Percentiles rank a stretch among this genome's conserved stretches.
Conservation (phyloP, 2,329 filamentous ascomycete genomes). For the Trichophaea hybrida region DNA sequence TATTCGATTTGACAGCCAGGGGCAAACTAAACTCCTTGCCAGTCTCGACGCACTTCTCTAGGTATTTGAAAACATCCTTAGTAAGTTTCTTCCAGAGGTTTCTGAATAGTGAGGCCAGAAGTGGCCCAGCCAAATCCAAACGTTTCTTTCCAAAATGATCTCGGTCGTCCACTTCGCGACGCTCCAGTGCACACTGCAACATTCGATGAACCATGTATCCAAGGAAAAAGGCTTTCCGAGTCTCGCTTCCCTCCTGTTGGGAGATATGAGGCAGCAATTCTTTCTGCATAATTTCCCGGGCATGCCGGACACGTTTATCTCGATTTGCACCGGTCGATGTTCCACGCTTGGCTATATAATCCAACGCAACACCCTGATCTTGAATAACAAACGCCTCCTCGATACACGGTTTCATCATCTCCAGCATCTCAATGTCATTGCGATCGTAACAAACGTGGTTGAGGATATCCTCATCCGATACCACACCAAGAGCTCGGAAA, state of each 20-base stretch:
- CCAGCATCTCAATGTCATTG: constrained; percentile 90
- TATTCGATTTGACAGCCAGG: constrained; percentile 78
- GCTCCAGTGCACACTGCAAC: constrained; percentile 80
- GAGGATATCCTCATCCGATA: constrained; percentile 93
- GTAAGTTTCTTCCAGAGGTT: constrained; percentile 82
- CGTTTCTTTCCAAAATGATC: constrained; percentile 99
- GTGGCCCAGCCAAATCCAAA: constrained; percentile 80
- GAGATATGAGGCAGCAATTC: constrained; percentile 95
- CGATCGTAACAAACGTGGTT: constrained; percentile 96
- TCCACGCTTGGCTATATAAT: constrained; percentile 90
- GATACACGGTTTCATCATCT: constrained; percentile 93
- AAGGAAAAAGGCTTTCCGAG: constrained; percentile 90
- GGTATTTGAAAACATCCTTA: constrained; percentile 76
- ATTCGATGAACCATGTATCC: constrained; percentile 98
- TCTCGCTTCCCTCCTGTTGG: constrained; percentile 86
- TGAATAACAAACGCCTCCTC: constrained; percentile 95
- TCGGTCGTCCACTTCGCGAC: constrained; percentile 87
- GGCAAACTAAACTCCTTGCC: constrained; percentile 81
- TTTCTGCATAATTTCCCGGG: constrained; percentile 89
- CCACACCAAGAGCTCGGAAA: constrained; percentile 86
- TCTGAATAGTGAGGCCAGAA: constrained; percentile 93
- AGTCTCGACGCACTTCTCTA: constrained; percentile 82
- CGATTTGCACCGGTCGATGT: constrained; percentile 58
- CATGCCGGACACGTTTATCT: constrained; percentile 82
- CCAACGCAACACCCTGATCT: constrained; percentile 81